Percentiles rank a stretch among this genome's conserved stretches.
Conservation (phyloP, 2,329 filamentous ascomycete species). For the Intubia oerlemansii region DNA sequence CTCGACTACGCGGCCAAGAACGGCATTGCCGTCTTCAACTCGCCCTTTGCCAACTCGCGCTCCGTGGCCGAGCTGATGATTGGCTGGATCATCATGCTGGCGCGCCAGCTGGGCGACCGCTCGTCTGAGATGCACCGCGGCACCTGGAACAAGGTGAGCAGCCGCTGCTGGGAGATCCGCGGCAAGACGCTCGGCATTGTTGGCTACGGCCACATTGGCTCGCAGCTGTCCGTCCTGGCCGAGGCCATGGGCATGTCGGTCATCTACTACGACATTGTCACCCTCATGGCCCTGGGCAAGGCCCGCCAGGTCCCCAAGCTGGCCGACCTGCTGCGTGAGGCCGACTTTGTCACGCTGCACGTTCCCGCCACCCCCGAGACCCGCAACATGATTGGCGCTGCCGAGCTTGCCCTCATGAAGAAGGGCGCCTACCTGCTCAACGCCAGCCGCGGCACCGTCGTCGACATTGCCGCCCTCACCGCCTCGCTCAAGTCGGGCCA, state of each 20-base stretch:
- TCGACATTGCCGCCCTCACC: conserved; percentile 83
- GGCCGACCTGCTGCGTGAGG: conserved; percentile 50
- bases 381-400: conserved; percentile 67
- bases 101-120: conserved; percentile 80
- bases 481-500: conserved; percentile 71
- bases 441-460: conserved; percentile 78
- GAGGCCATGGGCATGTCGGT: conserved; percentile 97
- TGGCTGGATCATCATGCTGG: conserved; percentile 75
- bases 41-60: conserved; percentile 92
- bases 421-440: conserved; percentile 87
- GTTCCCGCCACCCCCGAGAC: conserved; percentile 89
- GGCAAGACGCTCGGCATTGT: conserved; percentile 95
- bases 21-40: conserved; percentile 97
- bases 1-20: conserved; percentile 61
- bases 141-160: conserved; percentile 95
- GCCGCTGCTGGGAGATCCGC: conserved; percentile 92
- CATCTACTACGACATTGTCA: conserved; percentile 90
- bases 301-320: conserved; percentile 64
- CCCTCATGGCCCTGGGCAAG: conserved; percentile 84
- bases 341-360: conserved; percentile 88
- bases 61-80: conserved; percentile 95
- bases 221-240: conserved; percentile 82
- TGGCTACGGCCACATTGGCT: conserved; percentile 93
- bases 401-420: conserved; percentile 77
- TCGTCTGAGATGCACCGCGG: conserved; percentile 87